Evolutionary conservation across 768 basidiomycete species (phyloP), one percentile per base, ranked within the genome.

Genomic region (Coprinopsis sp.): DNA sequence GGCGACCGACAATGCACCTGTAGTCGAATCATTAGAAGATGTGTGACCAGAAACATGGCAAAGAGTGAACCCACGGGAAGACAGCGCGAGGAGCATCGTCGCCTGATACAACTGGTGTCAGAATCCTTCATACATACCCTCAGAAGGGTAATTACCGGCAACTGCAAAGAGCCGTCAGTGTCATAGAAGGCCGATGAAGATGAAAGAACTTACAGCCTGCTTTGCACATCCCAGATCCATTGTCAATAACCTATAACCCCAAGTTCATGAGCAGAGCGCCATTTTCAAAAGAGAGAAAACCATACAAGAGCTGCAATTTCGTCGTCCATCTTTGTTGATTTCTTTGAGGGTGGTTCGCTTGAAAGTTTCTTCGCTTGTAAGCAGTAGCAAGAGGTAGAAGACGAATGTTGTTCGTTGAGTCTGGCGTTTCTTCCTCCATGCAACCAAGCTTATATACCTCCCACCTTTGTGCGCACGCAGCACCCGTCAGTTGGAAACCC

Each of bases 1-100:
- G 87, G 51, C 90, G 87, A 55, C 91, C 90, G 55, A 91, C 87
- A 60, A 92, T 90, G 16, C 89, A 90, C 40, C 83, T 84, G 52
- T 11, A 19, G 51, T 41, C 28, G 12, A 14, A 21, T 51, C 4
- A 54, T 43, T 44, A 40, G n/a, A n/a, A 37, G 37, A 25, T 23
- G 19, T 37, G 24, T 78, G 11, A 7, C 8, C 12, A 42, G 4
- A 27, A 42, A 7, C 8, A 16, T 13, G 13, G 21, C 16, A 22
- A 22, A 16, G 7, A 23, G 6, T 6, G 37, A 38, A 38, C 37
- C 10, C 24, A 38, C 37, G 16, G 37, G 1, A 22, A 1, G 21
- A 14, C 24, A 19, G 37, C 21, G 21, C 37, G 37, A 21, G 37
- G 37, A 38, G 5, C 2, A 12, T 38, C 37, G 4, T 38, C 37